Evolutionary conservation across 352 stramenopile species (phyloP), one percentile per base, ranked within the genome.

Genomic region (Globisporangium nunn): DNA sequence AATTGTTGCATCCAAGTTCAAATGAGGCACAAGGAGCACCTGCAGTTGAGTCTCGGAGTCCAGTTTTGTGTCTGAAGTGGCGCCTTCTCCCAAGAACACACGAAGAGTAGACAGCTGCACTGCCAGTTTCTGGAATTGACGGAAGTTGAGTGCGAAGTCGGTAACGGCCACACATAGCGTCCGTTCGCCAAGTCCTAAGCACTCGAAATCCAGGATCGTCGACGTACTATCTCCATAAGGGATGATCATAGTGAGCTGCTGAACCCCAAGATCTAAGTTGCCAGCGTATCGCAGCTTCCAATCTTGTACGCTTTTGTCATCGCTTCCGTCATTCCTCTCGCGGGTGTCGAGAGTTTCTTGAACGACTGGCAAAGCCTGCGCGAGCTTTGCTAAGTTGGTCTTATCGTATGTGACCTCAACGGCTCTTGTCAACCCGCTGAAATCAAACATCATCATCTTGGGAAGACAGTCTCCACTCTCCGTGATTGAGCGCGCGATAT

Each of bases 61-160:
- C n/a, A 49, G 44, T 18, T 17, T 8, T 50, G 23, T 4, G 30
- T 50, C 4, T 28, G 11, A 44, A 15, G 40, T 23, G 11, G 35
- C 18, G 3, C 12, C 12, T 8, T 43, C 14, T 29, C 28, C 8
- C 23, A 82, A 44, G 10, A 54, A 43, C 6, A 75, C 48, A 18
- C 47, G 51, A 11, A 78, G 4, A 0, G 59, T 49, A 4, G 72
- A 54, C 12, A 72, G 62, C n/a, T 79, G 73, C 15, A 88, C 43
- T 0, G 44, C 50, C 6, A 86, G 15, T 11, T 78, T 74, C 46
- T 85, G 75, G 11, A 88, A 81, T 55, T 90, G 80, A 8, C 68
- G 66, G 11, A 72, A 59, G 39, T 70, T 78, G 44, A 87, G 62
- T 4, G 62, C 67, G 2, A 87, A 40, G 6, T 85, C 68, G n/a